A percentile compares a stretch with the other conserved stretches of the same genome.
Evolutionary conservation across 1,139 yeast genomes (phyloP).

Genomic region (Pichia sp.): DNA sequence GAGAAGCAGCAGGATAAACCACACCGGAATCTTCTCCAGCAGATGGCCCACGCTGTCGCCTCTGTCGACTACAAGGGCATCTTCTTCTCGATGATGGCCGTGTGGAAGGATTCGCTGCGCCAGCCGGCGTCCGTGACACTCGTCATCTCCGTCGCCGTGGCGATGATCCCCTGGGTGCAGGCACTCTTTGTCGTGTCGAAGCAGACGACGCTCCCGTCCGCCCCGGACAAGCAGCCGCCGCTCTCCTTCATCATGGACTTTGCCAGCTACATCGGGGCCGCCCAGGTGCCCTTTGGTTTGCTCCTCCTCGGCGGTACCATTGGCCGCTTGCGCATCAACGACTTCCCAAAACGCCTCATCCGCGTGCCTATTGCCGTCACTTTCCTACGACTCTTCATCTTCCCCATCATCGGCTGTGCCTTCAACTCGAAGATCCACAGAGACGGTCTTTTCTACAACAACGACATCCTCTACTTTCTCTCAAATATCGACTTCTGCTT

Average conservation of each 20-base stretch:
- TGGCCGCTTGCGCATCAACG: slow-evolving; percentile 59
- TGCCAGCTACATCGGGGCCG: slow-evolving; percentile 74
- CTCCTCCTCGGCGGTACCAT: slow-evolving; percentile 81
- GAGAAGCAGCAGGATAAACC: slow-evolving; percentile 15
- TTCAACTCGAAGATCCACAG: slow-evolving; percentile 47
- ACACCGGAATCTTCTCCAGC: not conserved
- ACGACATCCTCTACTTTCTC: slow-evolving; percentile 60
- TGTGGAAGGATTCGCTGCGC: slow-evolving; percentile 17
- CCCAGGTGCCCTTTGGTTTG: slow-evolving; percentile 85
- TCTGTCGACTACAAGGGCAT: slow-evolving; percentile 42
- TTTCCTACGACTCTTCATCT: slow-evolving; percentile 44
- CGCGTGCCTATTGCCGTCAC: slow-evolving; percentile 47
- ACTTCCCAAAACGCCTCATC: slow-evolving; percentile 71
- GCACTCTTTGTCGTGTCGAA: slow-evolving; percentile 61
- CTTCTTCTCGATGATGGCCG: slow-evolving; percentile 56
- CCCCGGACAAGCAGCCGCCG: slow-evolving; percentile 84
- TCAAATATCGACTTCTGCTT: slow-evolving; percentile 72
- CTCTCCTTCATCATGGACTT: slow-evolving; percentile 80
- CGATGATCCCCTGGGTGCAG: slow-evolving; percentile 68
- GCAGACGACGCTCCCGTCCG: slow-evolving; percentile 46
- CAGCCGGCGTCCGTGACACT: slow-evolving; percentile 41
- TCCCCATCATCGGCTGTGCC: slow-evolving; percentile 61
- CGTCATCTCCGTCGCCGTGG: slow-evolving; percentile 33
- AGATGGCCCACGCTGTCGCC: not conserved
- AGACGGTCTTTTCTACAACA: slow-evolving; percentile 52